Base-by-base conservation (phyloP, 2,329 filamentous ascomycete species). In the Neofusicoccum laricinum region DNA sequence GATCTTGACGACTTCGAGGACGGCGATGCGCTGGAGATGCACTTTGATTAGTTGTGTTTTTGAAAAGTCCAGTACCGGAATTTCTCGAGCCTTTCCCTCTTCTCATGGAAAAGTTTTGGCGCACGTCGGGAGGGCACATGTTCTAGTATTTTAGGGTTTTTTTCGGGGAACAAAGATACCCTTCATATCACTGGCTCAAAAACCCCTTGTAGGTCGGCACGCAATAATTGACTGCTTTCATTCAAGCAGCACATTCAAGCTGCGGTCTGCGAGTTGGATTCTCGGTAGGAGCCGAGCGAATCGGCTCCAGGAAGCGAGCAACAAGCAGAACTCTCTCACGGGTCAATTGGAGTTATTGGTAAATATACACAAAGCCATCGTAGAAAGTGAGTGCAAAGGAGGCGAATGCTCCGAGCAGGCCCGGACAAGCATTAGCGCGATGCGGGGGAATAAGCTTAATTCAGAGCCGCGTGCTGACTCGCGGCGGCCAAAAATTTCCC, bases 1-100 rank as follows among this genome's bases (percentile, higher is more conserved):
- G 71, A 75, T 15, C 65, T 69, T 3, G 77, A 77, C 3, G 69
- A 64, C 21, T 64, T 79, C 38, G 75, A 78, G 50, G 76, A 78
- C 48, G 71, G 68, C 68, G 76, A 77, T 48, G 64, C 68, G 0
- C 69, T 78, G 43, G 76, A 78, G 50, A 73, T 78, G 17, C 67
- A 72, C 48, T 73, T 75, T 66, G 76, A 74, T 14, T 57, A 30
- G 25, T 7, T 30, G 25, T 30, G 25, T 30, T 30, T 30, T 1
- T 30, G 25, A 30, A 30, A 30, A 30, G 25, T 30, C 25, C 25
- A 30, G 25, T 6, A 30, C 25, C 25, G 25, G 25, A 30, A 30
- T 1, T 7, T 30, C 25, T 30, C 25, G 25, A 30, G 25, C 25
- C 7, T 30, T 30, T 30, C 25, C 25, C 25, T 30, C 25, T 30